Conservation (phyloP, 805 yeast genomes). For the Torulaspora franciscae region DNA sequence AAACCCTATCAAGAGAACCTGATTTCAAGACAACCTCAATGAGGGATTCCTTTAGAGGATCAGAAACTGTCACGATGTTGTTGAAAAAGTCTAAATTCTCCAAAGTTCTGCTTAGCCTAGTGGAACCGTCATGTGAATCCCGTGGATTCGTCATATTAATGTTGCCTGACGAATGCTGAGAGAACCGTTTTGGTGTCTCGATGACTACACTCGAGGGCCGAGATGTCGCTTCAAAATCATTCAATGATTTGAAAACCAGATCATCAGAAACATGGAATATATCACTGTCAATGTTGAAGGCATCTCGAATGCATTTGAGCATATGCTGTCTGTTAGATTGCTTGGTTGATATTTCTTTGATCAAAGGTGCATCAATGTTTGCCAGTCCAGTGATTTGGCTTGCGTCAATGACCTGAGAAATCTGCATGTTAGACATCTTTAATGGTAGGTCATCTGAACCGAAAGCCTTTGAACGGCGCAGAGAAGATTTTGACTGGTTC, state of each 20-base stretch:
- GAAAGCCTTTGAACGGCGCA: conserved; percentile 17
- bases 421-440: neutral
- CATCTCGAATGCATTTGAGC: conserved; percentile 54
- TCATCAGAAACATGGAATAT: conserved; percentile 52
- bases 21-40: conserved; percentile 53
- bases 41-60: conserved; percentile 35
- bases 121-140: conserved; percentile 25
- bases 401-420: neutral
- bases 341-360: conserved; percentile 24
- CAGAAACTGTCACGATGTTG: conserved; percentile 31
- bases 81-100: conserved; percentile 33
- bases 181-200: conserved; percentile 43
- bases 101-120: conserved; percentile 24
- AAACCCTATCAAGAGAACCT: conserved; percentile 67
- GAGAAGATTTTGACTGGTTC: conserved; percentile 25
- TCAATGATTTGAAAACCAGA: conserved; percentile 54
- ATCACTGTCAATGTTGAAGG: conserved; percentile 56
- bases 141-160: conserved; percentile 8
- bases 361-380: conserved; percentile 40
- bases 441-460: conserved; percentile 14
- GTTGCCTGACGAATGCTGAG: conserved; percentile 34
- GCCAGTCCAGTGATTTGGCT: conserved; percentile 43
- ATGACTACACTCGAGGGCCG: conserved; percentile 46
- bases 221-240: conserved; percentile 33
- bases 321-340: conserved; percentile 44